Conservation (phyloP, 495 filamentous ascomycete species). For the Chaetomium cochliodes region DNA sequence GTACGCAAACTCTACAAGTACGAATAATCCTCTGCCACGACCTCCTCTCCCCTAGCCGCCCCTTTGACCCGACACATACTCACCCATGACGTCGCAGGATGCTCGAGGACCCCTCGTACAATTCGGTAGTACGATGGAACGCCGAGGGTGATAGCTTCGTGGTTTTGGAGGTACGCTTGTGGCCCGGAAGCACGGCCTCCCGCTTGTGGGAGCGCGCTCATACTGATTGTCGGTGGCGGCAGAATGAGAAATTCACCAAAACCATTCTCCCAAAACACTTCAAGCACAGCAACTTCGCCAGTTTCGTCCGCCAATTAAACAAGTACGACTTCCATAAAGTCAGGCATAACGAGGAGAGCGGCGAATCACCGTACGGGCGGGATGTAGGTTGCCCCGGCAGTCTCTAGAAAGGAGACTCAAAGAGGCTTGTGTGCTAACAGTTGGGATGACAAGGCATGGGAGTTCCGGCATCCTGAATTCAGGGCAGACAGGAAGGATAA, state of each 20-base stretch:
- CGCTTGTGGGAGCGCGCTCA: background rate
- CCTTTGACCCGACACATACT: conserved; percentile 18
- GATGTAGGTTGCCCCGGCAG: conserved; percentile 60
- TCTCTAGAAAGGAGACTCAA: background rate
- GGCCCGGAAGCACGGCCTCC: background rate
- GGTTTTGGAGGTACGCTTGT: conserved; percentile 77
- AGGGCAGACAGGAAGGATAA: conserved; percentile 93
- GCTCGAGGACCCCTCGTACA: conserved; percentile 93
- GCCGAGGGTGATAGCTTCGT: conserved; percentile 95
- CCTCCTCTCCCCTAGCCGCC: background rate
- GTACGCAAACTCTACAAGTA: conserved; percentile 99
- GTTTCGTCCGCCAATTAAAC: conserved; percentile 97
- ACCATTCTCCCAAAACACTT: conserved; percentile 97
- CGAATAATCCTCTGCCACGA: background rate
- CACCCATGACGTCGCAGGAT: conserved; percentile 62
- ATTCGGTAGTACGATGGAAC: conserved; percentile 92
- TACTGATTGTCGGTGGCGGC: conserved; percentile 3
- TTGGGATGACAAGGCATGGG: conserved; percentile 68
- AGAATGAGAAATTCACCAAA: conserved; percentile 99
- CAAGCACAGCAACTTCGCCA: conserved; percentile 99
- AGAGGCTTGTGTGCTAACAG: conserved; percentile 28
- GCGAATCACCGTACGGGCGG: conserved; percentile 84
- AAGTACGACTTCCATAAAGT: conserved; percentile 99
- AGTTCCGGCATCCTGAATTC: conserved; percentile 98
- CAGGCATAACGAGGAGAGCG: conserved; percentile 90